Conservation (phyloP, 1,139 yeast genomes). For the Geotrichum citri-aurantii region DNA sequence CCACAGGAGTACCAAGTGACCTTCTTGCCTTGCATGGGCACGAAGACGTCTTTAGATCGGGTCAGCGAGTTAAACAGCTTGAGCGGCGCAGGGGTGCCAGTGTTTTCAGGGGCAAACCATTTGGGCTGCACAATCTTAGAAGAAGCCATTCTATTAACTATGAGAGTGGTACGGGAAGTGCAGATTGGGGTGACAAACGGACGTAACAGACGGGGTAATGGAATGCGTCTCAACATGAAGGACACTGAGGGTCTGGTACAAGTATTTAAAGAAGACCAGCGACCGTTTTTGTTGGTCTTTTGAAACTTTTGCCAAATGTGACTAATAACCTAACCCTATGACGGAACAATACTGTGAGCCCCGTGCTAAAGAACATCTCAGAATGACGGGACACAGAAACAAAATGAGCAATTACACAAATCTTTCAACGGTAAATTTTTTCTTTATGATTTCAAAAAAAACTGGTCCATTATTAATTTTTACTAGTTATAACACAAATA, state of each 20-base stretch:
- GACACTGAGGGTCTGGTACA: not conserved
- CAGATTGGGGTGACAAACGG: not conserved
- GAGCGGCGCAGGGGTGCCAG: constrained; percentile 30
- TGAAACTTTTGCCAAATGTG: not conserved
- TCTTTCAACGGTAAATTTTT: not conserved
- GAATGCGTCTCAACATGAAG: constrained; percentile 2
- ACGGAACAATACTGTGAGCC: not conserved
- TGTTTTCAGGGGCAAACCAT: constrained; percentile 39
- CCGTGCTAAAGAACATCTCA: not conserved
- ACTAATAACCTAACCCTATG: not conserved
- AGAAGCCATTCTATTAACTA: not conserved
- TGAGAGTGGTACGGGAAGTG: not conserved
- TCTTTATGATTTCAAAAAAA: no score
- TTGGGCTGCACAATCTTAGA: constrained; percentile 36
- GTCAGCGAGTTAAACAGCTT: constrained; percentile 78
- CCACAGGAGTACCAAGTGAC: constrained; percentile 98
- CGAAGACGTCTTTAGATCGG: constrained; percentile 67
- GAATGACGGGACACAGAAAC: not conserved
- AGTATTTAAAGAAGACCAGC: not conserved
- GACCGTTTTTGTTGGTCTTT: not conserved
- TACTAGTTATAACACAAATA: no score
- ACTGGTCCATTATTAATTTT: no score
- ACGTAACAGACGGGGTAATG: not conserved
- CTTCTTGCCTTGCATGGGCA: constrained; percentile 53
- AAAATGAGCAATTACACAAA: not conserved